Conservation (phyloP, 2,329 filamentous ascomycete genomes). For the Tolypocladium ovalisporum region DNA sequence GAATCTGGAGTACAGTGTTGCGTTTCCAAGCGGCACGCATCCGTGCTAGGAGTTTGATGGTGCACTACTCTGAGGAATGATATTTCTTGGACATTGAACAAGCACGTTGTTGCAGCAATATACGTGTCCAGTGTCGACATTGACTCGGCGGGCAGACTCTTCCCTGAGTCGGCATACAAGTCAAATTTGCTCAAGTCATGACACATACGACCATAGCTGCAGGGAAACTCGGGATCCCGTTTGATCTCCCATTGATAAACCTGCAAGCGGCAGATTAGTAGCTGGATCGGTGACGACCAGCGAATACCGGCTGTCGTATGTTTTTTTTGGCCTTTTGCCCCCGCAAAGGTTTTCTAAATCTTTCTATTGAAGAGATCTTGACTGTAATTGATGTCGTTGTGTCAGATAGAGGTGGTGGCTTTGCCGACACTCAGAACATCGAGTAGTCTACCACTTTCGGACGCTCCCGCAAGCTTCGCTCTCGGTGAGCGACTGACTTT, state of each 20-base stretch:
- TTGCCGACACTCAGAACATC: too few species aligned
- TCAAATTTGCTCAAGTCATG: too few species aligned
- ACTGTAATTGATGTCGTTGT: too few species aligned
- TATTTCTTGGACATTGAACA: neutral
- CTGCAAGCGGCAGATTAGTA: neutral
- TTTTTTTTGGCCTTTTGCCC: neutral
- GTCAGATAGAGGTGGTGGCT: too few species aligned
- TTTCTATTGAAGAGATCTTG: too few species aligned
- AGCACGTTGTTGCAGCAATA: neutral
- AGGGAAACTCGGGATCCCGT: neutral
- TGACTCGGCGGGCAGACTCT: too few species aligned
- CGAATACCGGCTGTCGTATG: constrained; percentile 1
- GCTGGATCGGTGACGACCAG: constrained; percentile 1
- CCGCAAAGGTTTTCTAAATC: too few species aligned
- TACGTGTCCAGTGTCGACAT: too few species aligned
- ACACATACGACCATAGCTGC: neutral
- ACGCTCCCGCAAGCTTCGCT: too few species aligned
- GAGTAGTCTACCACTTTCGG: too few species aligned
- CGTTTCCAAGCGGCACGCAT: constrained; percentile 35
- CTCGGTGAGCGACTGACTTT: too few species aligned
- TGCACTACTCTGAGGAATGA: neutral
- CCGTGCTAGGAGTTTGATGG: neutral
- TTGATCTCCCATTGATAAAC: neutral
- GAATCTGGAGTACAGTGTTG: constrained; percentile 48
- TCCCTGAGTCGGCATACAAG: too few species aligned